These are phyloP conservation scores for Acacia pycnantha DNA, from an alignment of 331 rosid genomes.

Conservation along the genomic window DNA sequence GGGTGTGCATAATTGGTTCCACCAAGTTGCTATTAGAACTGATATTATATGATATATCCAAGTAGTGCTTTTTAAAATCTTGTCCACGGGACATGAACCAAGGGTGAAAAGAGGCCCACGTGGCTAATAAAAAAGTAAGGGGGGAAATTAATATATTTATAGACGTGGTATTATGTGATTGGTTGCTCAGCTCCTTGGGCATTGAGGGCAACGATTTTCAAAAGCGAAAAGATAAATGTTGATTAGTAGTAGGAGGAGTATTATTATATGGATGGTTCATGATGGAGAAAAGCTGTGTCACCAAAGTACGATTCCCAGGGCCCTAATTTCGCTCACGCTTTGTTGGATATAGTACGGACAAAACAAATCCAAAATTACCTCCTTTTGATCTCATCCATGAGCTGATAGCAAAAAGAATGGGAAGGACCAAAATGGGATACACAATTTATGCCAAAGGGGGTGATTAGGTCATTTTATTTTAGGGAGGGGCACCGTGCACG, in stretches of 20 bases:
- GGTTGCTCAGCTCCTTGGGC: slow-evolving; percentile 41
- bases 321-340: slow-evolving; percentile 42
- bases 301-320: slow-evolving; percentile 50
- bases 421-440: not conserved
- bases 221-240: slow-evolving; percentile 21
- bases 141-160: slow-evolving; percentile 19
- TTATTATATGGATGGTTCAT: slow-evolving; percentile 24
- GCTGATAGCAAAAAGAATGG: not conserved
- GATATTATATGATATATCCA: not conserved
- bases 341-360: slow-evolving; percentile 68
- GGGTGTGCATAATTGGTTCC: slow-evolving; percentile 64
- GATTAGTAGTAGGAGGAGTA: not conserved
- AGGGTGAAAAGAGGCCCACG: slow-evolving; percentile 27
- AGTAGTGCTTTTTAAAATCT: slow-evolving; percentile 33
- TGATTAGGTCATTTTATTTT: not conserved
- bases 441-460: not conserved
- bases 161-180: slow-evolving; percentile 46
- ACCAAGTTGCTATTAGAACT: slow-evolving; percentile 28
- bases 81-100: slow-evolving; percentile 83
- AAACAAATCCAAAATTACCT: slow-evolving; percentile 27
- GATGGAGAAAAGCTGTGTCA: slow-evolving; percentile 43
- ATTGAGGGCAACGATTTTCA: slow-evolving; percentile 35
- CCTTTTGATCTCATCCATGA: slow-evolving; percentile 30
- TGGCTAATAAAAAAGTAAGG: slow-evolving; percentile 27
- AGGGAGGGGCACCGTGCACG: slow-evolving; percentile 40